Percentiles rank a stretch among this genome's conserved stretches.
Evolutionary conservation across 2,329 filamentous ascomycete genomes (phyloP).

Genomic region (Sporothrix sp.): DNA sequence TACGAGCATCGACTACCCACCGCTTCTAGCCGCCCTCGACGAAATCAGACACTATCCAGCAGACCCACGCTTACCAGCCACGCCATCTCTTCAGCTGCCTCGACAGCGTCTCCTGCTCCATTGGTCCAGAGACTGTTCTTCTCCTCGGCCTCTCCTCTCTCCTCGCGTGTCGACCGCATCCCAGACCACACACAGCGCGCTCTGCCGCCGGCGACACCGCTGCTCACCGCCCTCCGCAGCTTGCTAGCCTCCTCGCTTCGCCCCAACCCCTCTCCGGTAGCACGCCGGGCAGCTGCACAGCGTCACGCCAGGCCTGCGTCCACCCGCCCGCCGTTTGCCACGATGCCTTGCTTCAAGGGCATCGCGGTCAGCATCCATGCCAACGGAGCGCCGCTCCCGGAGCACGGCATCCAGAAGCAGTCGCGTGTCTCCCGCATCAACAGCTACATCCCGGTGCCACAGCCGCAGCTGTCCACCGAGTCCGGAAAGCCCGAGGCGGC

Average conservation of each 20-base stretch:
- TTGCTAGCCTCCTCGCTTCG: background rate
- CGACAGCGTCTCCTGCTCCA: too few species aligned
- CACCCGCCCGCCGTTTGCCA: slow-evolving; percentile 18
- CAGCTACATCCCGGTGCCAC: slow-evolving; percentile 92
- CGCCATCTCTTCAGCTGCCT: background rate
- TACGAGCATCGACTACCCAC: slow-evolving; percentile 3
- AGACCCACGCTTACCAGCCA: slow-evolving; percentile 6
- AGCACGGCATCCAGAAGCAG: slow-evolving; percentile 92
- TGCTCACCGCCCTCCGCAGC: background rate
- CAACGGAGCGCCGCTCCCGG: slow-evolving; percentile 68
- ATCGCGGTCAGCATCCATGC: slow-evolving; percentile 95
- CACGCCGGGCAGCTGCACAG: too few species aligned
- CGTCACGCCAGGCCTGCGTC: too few species aligned
- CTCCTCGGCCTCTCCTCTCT: background rate
- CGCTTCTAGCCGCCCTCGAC: background rate
- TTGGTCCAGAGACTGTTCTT: background rate
- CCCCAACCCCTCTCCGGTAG: too few species aligned
- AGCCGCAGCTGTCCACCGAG: slow-evolving; percentile 63
- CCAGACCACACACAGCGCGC: too few species aligned
- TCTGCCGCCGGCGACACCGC: background rate
- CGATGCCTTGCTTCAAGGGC: slow-evolving; percentile 95
- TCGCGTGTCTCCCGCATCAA: slow-evolving; percentile 86
- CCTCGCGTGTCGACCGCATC: too few species aligned
- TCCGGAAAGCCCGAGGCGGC: slow-evolving; percentile 78
- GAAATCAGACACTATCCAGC: background rate